A percentile compares a stretch with the other conserved stretches of the same genome.
These are phyloP conservation scores for Chaetomium cochliodes DNA, from an alignment of 495 filamentous ascomycete species.

Conservation along the genomic window DNA sequence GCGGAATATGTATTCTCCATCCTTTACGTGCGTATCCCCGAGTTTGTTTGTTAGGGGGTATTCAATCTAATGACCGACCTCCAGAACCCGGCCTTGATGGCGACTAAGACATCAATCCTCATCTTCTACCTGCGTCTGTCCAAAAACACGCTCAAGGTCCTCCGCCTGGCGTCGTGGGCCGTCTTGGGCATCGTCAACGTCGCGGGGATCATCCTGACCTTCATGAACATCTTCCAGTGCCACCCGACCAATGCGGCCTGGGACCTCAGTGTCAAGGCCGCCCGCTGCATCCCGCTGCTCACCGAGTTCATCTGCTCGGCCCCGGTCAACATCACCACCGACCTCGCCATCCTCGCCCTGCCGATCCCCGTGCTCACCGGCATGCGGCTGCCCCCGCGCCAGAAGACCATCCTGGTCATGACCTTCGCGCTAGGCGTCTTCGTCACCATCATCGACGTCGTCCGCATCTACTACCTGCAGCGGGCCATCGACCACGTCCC, in stretches of 20 bases:
- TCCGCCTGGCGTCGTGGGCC: slow-evolving; percentile 66
- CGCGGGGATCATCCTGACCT: slow-evolving; percentile 73
- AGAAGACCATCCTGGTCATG: slow-evolving; percentile 79
- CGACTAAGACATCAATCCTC: slow-evolving; percentile 87
- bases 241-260: slow-evolving; percentile 65
- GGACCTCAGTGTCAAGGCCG: slow-evolving; percentile 43
- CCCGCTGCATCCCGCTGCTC: slow-evolving; percentile 69
- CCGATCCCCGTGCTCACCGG: slow-evolving; percentile 83
- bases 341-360: slow-evolving; percentile 76
- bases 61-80: slow-evolving; percentile 9
- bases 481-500: slow-evolving; percentile 54
- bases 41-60: background rate
- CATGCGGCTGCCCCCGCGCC: slow-evolving; percentile 77
- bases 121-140: slow-evolving; percentile 82
- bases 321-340: slow-evolving; percentile 82
- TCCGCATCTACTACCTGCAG: slow-evolving; percentile 87
- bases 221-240: slow-evolving; percentile 90
- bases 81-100: slow-evolving; percentile 86
- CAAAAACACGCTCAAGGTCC: slow-evolving; percentile 64
- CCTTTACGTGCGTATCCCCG: slow-evolving; percentile 64
- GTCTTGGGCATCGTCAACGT: slow-evolving; percentile 72
- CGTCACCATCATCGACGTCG: slow-evolving; percentile 81
- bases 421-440: slow-evolving; percentile 84
- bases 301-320: slow-evolving; percentile 81
- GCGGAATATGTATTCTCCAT: slow-evolving; percentile 81